Evolutionary conservation across 2,329 filamentous ascomycete genomes (phyloP), one percentile per base, ranked within the genome.

Genomic region (Aspergillus versicolor): DNA sequence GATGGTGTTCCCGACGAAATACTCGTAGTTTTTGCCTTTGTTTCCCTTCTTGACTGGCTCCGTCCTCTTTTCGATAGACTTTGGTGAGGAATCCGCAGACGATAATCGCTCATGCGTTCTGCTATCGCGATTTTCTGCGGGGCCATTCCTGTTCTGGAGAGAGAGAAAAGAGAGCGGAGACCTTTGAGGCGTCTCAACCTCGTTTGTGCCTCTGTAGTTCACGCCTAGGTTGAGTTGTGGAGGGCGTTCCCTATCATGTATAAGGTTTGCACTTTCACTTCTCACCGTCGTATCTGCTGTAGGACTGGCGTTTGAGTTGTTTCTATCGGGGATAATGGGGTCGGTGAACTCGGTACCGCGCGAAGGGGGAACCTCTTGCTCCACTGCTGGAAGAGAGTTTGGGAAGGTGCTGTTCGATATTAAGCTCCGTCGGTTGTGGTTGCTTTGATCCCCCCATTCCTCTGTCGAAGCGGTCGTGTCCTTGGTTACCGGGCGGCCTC

Each of bases 1-100:
- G 22, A 92, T 80, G 0, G 91, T 96, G 70, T 97, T 99, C 45
- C 94, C 94, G 44, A 90, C 85, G 68, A 97, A 97, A 73, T 96
- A 96, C 71, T 97, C 86, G 74, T 93, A 89, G 66, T 97, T 96
- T 63, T 83, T 88, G 51, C 90, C 87, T 54, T 84, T 63, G 46
- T 77, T 77, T 7, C 58, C 63, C 45, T 77, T 77, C 5, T 52
- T 61, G 17, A 66, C 61, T 17, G 68, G 55, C 24, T 67, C 52
- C 53, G 64, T 57, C 55, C 70, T 66, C 66, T 85, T 81, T n/a
- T 79, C 78, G 41, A 79, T 74, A 50, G 89, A 80, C 46, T 82
- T 83, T 2, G 91, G 91, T 8, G 91, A 90, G 3, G 90, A 92
- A 32, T 87, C 87, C 52, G 84, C 84, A 0, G 92, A 96, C 5